Evolutionary conservation across 2,329 filamentous ascomycete genomes (phyloP), one percentile per base, ranked within the genome.

Genomic region (Didymella glomerata): DNA sequence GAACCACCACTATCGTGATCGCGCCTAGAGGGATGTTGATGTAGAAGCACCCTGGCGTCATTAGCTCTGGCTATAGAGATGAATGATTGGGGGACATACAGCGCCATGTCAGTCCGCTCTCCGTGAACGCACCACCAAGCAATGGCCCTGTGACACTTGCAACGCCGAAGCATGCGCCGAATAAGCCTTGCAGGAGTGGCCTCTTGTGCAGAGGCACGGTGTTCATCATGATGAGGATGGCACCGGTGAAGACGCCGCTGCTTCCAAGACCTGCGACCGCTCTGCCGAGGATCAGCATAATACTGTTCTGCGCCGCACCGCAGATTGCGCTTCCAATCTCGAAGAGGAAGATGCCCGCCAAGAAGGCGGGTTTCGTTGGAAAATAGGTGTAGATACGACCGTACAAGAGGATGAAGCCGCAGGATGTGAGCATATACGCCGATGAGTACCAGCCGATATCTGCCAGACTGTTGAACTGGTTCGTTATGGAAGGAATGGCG

Each of bases 311-410:
- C 2, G 82, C 81, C 3, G 78, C 76, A 25, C 80, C 83, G 60
- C 84, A 87, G 20, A 88, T 63, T 2, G 83, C 67, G 0, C 83
- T 85, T 1, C 86, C 86, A 2, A 84, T n/a, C 56, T 81, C 78
- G 66, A 81, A 81, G 22, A 81, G 61, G 7, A 75, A 48, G 36
- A 87, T 79, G 56, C 77, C 72, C 54, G 79, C 75, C 13, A 86
- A 70, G 68, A 83, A 87, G 2, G 79, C 77, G 24, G 71, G 79
- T 61, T 83, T 83, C 45, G 85, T 79, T 2, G 78, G 72, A 53
- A 82, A 84, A 69, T 79, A 81, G 5, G 78, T 81, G 70, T 82
- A 82, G 25, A 77, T 54, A 16, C 79, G 77, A n/a, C 79, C 80
- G 62, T 78, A 82, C 40, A 81, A 67, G 6, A 82, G 70, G 57